phyloP scores from a whole-genome alignment of 352 stramenopile genomes.

The Phytophthora sp. region DNA sequence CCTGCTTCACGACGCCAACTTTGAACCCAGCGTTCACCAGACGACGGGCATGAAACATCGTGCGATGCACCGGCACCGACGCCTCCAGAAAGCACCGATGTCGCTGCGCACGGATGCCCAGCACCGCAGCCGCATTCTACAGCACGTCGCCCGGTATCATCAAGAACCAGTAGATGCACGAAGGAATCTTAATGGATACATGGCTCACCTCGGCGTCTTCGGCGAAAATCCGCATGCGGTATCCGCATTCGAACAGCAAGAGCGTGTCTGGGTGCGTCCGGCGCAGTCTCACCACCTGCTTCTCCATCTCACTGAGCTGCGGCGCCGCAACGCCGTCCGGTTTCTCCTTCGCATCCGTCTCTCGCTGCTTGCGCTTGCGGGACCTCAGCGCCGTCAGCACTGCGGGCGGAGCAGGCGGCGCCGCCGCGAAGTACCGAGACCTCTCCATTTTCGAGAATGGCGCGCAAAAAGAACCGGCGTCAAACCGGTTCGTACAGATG shows the following conservation, averaged over 20 bases:
- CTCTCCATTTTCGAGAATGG: too few relatives aligned
- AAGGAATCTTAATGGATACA: not conserved
- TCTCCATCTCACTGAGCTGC: slow-evolving; percentile 71
- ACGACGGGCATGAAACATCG: slow-evolving; percentile 41
- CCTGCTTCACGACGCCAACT: slow-evolving; percentile 76
- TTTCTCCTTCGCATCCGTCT: not conserved
- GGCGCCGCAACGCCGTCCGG: not conserved
- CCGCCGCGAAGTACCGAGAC: slow-evolving; percentile 1
- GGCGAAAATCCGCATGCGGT: slow-evolving; percentile 81
- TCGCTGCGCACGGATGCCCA: slow-evolving; percentile 45
- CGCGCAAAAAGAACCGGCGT: too few relatives aligned
- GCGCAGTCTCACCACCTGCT: slow-evolving; percentile 72
- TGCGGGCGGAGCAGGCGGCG: not conserved
- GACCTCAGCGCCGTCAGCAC: slow-evolving; percentile 5
- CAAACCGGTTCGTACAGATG: too few relatives aligned
- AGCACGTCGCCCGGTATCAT: too few relatives aligned
- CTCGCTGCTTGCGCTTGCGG: slow-evolving; percentile 24
- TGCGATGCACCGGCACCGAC: slow-evolving; percentile 54
- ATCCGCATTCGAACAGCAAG: slow-evolving; percentile 83
- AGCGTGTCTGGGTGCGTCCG: slow-evolving; percentile 45
- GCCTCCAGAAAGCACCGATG: slow-evolving; percentile 50
- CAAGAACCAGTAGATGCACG: too few relatives aligned
- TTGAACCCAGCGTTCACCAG: slow-evolving; percentile 57
- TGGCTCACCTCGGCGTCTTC: slow-evolving; percentile 58
- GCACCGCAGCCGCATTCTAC: slow-evolving; percentile 38